phyloP scores from a whole-genome alignment of 140 eudicot species.

The Erigeron philadelphicus region DNA sequence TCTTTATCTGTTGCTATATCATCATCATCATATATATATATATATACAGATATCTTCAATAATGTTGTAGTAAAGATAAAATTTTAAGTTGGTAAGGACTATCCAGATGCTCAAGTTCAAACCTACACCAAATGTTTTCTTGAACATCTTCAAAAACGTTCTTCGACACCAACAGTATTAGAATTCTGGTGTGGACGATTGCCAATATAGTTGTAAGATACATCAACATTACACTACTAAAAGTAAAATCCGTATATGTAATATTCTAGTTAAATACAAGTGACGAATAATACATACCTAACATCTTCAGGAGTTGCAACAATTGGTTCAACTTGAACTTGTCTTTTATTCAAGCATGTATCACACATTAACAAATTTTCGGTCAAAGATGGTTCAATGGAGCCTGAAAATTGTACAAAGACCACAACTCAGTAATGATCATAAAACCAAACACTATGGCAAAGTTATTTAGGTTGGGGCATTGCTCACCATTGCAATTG shows the following conservation, averaged over 20 bases:
- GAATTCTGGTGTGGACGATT: neutral
- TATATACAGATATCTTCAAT: no score
- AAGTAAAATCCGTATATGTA: neutral
- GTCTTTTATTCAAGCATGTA: slow-evolving; percentile 35
- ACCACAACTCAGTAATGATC: neutral
- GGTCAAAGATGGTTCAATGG: slow-evolving; percentile 20
- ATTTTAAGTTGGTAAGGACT: no score
- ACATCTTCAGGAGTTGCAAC: slow-evolving; percentile 36
- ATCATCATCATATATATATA: no score
- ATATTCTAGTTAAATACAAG: neutral
- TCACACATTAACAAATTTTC: slow-evolving; percentile 42
- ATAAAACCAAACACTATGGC: neutral
- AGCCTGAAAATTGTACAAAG: slow-evolving; percentile 26
- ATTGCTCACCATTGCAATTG: slow-evolving; percentile 55
- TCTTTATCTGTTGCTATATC: neutral
- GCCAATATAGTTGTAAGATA: neutral
- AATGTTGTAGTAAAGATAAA: no score
- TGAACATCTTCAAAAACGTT: neutral
- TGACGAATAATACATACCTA: slow-evolving; percentile 40
- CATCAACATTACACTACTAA: slow-evolving; percentile 3
- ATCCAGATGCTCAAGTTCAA: neutral
- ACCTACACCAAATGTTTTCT: slow-evolving; percentile 4
- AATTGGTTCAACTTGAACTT: slow-evolving; percentile 32
- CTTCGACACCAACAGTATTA: slow-evolving; percentile 10
- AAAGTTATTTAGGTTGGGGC: neutral